Base-by-base conservation (phyloP, 2,329 filamentous ascomycete genomes). In the Akanthomyces dipterigenus region DNA sequence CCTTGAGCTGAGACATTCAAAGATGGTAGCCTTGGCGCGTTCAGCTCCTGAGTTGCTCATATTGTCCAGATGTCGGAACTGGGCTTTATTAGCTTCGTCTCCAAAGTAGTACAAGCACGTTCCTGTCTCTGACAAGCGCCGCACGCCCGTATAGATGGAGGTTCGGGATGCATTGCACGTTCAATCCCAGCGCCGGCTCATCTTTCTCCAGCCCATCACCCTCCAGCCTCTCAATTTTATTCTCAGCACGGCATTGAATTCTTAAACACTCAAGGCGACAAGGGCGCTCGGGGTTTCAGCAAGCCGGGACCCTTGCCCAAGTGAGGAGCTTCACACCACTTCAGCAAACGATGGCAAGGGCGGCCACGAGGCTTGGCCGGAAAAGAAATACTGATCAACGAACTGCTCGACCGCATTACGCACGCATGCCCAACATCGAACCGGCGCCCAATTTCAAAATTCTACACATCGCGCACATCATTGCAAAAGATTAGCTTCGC, bases 361-460 rank as follows among this genome's bases (percentile, higher is more conserved):
- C 55, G 56, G 56, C 36, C 36, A 24, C 20, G 14, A 43, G 31
- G 55, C 55, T 58, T 51, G 56, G 45, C 56, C 56, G 22, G 46
- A 26, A 46, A 46, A 46, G 38, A 60, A 46, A 60, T 53, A 38
- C 46, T 54, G 57, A 60, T 60, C 49, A 60, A 60, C 57, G 49
- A 60, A 60, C 57, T 20, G 20, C 14, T 45, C 28, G 28, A n/a
- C 22, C 34, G 6, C n/a, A n/a, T 42, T 34, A 11, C 8, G 26
- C 20, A 36, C 22, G 26, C 20, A 31, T 24, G 56, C 45, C 56
- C 31, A 49, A 24, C 24, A 45, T 38, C 36, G 11, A 43, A 26
- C 28, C 22, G 22, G 31, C n/a, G 45, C 43, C 45, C 45, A 43
- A 34, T 14, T 3, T 31, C 36, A 34, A 22, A 58, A 58, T 49